Evolutionary conservation across 2,329 filamentous ascomycete species (phyloP), one percentile per base, ranked within the genome.

Genomic region (Orbilia blumenaviensis): DNA sequence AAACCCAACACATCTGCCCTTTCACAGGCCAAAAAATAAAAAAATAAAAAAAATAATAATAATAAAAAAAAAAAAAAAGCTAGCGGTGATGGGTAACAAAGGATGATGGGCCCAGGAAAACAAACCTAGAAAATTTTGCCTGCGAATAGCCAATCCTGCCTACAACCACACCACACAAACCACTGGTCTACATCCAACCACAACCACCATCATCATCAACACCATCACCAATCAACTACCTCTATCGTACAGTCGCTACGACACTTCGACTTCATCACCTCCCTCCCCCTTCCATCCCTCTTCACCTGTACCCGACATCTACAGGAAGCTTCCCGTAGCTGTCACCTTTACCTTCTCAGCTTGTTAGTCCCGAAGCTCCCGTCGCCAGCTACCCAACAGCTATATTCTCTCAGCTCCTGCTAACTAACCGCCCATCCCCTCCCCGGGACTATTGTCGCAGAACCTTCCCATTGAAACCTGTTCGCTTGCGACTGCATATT

Each of bases 321-420:
- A 25, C 50, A 46, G 62, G 69, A 66, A 75, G 66, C 71, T 67
- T 68, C 48, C 63, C n/a, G 38, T 60, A 48, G 71, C 71, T 64
- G 36, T 50, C 46, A 64, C 56, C 44, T 21, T 23, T 58, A 34
- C 46, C 36, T 25, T 41, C 46, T 34, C 56, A 42, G n/a, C 23
- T 23, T 25, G 56, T 71, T 44, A 25, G 32, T 36, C 27, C 68
- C 69, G 29, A 56, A 46, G 41, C 62, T 56, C 52, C 52, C 50
- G 52, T 74, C 44, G 27, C 34, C 29, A 16, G 27, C 34, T 32
- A 12, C 38, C 32, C 63, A 32, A 32, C 41, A 48, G 48, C 71
- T 38, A 2, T 23, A 7, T 23, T 10, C 3, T 18, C 36, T 50
- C 56, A 63, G 63, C 71, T 75, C 41, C 46, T 63, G 56, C 71